phyloP scores from a whole-genome alignment of 129 eudicot species.

The Heracleum sosnowskyi region DNA sequence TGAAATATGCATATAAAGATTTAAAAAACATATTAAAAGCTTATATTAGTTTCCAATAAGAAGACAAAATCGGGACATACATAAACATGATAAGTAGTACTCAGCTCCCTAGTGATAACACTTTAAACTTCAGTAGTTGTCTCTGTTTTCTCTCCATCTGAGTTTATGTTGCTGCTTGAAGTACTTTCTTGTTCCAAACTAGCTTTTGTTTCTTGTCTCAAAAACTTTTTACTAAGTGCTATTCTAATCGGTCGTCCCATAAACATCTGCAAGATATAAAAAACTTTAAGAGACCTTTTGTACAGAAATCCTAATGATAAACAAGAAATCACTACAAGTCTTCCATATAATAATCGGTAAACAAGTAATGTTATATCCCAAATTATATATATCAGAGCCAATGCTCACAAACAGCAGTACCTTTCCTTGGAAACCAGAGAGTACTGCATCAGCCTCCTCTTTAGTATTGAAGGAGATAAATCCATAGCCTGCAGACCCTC shows the following conservation, averaged over 20 bases:
- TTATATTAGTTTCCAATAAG: background rate
- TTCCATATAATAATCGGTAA: background rate
- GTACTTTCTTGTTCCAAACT: conserved; percentile 29
- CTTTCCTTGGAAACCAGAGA: conserved; percentile 65
- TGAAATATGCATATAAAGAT: background rate
- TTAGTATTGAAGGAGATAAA: conserved; percentile 70
- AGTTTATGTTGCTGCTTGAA: conserved; percentile 17
- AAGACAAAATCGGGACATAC: background rate
- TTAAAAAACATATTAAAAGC: conserved; percentile 1
- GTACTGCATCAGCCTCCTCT: conserved; percentile 78
- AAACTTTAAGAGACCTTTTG: background rate
- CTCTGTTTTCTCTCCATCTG: conserved; percentile 25
- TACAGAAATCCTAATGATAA: background rate
- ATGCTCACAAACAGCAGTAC: conserved; percentile 28
- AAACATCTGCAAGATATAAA: conserved; percentile 36
- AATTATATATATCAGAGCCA: background rate
- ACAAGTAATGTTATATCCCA: background rate
- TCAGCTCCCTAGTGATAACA: conserved; percentile 6
- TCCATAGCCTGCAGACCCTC: conserved; percentile 79
- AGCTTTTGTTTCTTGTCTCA: conserved; percentile 56
- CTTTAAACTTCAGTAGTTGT: conserved; percentile 22
- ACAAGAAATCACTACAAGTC: background rate
- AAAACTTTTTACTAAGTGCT: conserved; percentile 55
- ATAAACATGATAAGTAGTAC: background rate
- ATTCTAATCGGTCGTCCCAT: conserved; percentile 82